Conservation (phyloP, 805 yeast genomes). For the Saccharomycopsis selenospora region DNA sequence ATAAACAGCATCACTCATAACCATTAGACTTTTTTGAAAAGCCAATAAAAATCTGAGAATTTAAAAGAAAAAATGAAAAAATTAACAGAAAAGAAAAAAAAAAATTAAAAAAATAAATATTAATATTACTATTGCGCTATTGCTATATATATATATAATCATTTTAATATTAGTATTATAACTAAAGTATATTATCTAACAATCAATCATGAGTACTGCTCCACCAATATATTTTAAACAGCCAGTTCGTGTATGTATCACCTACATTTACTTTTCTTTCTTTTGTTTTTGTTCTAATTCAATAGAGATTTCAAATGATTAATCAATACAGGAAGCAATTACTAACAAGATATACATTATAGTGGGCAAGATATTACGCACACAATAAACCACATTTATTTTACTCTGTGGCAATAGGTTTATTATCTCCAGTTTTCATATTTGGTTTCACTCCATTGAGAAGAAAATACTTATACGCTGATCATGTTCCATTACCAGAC, state of each 20-base stretch:
- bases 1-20: not conserved
- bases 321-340: too few relatives aligned
- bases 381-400: conserved; percentile 72
- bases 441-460: conserved; percentile 58
- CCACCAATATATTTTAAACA: conserved; percentile 54
- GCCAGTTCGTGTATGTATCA: conserved; percentile 53
- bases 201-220: too few relatives aligned
- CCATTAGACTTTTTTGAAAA: not conserved
- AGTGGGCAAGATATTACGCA: conserved; percentile 72
- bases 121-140: too few relatives aligned
- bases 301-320: too few relatives aligned
- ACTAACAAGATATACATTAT: conserved; percentile 6
- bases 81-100: not conserved
- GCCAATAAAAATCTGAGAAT: not conserved
- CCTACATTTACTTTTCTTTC: not conserved
- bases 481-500: conserved; percentile 58
- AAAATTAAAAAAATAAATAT: not conserved
- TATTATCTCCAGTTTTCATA: conserved; percentile 59
- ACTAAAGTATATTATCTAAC: too few relatives aligned
- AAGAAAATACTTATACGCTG: conserved; percentile 57
- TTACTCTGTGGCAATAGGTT: conserved; percentile 55
- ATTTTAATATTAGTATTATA: too few relatives aligned
- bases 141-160: too few relatives aligned
- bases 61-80: not conserved
- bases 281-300: too few relatives aligned